These are phyloP conservation scores for Tulasnella sp. DNA, from an alignment of 768 basidiomycete genomes.

Conservation along the genomic window DNA sequence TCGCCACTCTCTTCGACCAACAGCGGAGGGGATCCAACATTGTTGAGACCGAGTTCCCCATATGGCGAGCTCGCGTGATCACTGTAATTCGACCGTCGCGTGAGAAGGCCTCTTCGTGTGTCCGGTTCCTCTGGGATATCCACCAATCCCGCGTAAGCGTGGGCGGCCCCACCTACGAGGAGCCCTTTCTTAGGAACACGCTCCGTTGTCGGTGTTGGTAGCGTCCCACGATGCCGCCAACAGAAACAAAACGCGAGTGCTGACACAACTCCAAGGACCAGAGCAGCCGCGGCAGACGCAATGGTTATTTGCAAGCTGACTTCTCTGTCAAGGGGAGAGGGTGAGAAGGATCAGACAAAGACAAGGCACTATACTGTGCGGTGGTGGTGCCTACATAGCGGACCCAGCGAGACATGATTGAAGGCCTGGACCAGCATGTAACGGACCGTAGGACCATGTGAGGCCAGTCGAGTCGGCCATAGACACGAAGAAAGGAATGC, in stretches of 20 bases:
- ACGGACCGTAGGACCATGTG: slow-evolving; percentile 8
- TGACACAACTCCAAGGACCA: slow-evolving; percentile 2
- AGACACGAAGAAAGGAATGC: slow-evolving; percentile 10
- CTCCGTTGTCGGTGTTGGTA: not conserved
- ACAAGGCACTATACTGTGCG: not conserved
- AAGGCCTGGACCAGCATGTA: slow-evolving; percentile 5
- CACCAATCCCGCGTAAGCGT: not conserved
- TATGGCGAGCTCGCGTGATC: too few species aligned
- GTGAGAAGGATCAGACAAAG: not conserved
- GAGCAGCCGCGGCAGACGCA: not conserved
- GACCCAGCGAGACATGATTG: not conserved
- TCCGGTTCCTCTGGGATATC: not conserved
- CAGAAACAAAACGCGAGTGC: not conserved
- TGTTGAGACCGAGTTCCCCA: too few species aligned
- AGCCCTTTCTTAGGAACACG: not conserved
- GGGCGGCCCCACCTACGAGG: not conserved
- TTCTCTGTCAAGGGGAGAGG: not conserved
- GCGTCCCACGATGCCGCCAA: not conserved
- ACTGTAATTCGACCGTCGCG: not conserved
- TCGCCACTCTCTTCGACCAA: too few species aligned
- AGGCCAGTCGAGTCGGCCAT: slow-evolving; percentile 7
- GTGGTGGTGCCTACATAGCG: not conserved
- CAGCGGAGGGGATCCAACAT: too few species aligned
- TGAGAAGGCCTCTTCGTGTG: not conserved
- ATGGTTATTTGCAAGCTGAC: not conserved